A percentile compares a stretch with the other conserved stretches of the same genome.
Conservation (phyloP, 164 flowering plant genomes). For the Tetracentron sinense region DNA sequence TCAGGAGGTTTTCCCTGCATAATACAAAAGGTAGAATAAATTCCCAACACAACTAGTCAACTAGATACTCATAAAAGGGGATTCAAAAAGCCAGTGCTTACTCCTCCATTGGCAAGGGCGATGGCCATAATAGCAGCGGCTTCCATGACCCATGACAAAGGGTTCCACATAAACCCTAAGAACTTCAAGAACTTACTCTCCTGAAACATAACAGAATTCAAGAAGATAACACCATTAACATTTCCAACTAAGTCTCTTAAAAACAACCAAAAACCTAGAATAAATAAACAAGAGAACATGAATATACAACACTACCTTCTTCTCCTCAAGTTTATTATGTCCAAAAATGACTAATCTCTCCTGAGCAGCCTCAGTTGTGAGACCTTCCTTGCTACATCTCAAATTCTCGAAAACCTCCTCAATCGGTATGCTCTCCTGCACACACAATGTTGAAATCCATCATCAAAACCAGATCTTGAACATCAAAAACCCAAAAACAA, state of each 20-base stretch:
- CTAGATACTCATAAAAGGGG: not conserved
- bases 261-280: not conserved
- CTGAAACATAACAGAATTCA: slow-evolving; percentile 34
- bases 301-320: slow-evolving; percentile 30
- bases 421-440: slow-evolving; percentile 75
- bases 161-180: slow-evolving; percentile 93
- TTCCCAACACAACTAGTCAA: not conserved
- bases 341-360: slow-evolving; percentile 65
- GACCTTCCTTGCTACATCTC: slow-evolving; percentile 69
- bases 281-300: not conserved
- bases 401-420: slow-evolving; percentile 81
- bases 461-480: slow-evolving; percentile 11
- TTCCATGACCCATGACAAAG: slow-evolving; percentile 94
- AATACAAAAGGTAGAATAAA: not conserved
- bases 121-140: slow-evolving; percentile 90
- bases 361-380: slow-evolving; percentile 48
- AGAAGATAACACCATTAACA: not conserved
- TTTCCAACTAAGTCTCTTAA: too few relatives aligned
- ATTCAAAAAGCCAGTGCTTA: slow-evolving; percentile 35
- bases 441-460: slow-evolving; percentile 9
- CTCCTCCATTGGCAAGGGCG: slow-evolving; percentile 93
- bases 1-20: slow-evolving; percentile 79
- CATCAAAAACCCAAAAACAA: not conserved
- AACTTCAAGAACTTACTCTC: slow-evolving; percentile 80
- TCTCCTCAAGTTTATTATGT: slow-evolving; percentile 83